A percentile compares a stretch with the other conserved stretches of the same genome.
phyloP scores from a whole-genome alignment of 2,329 filamentous ascomycete species.

The Ampelomyces quisqualis region DNA sequence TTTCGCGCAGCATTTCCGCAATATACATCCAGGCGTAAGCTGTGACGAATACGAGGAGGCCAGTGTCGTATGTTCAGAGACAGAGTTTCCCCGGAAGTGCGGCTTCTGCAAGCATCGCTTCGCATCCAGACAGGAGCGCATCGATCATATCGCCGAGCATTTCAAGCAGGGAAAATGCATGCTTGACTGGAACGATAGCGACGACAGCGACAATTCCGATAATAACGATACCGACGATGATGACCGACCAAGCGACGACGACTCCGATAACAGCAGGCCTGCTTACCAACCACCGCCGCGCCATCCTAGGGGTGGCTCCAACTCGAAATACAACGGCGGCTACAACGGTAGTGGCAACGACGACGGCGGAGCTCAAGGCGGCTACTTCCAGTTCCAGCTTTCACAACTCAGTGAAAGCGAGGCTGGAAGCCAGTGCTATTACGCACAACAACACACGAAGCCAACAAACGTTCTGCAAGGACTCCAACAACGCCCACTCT shows the following conservation, averaged over 20 bases:
- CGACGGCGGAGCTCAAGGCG: constrained; percentile 17
- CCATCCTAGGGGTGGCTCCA: constrained; percentile 20
- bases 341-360: constrained; percentile 16
- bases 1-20: constrained; percentile 43
- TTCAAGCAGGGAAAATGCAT: constrained; percentile 44
- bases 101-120: constrained; percentile 42
- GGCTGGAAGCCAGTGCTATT: constrained; percentile 6
- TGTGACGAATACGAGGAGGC: constrained; percentile 35
- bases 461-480: neutral
- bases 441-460: constrained; percentile 8
- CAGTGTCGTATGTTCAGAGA: constrained; percentile 36
- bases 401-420: constrained; percentile 21
- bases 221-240: constrained; percentile 29
- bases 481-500: constrained; percentile 1
- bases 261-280: constrained; percentile 24
- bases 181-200: constrained; percentile 41
- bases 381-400: constrained; percentile 39
- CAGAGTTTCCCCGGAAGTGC: constrained; percentile 39
- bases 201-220: constrained; percentile 24
- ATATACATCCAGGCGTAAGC: constrained; percentile 39
- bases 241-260: constrained; percentile 28
- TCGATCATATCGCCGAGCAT: constrained; percentile 43
- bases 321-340: constrained; percentile 22
- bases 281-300: constrained; percentile 23
- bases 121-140: constrained; percentile 38